Evolutionary conservation across 2,329 filamentous ascomycete genomes (phyloP), one percentile per base, ranked within the genome.

Genomic region (Aspergillus pseudoglaucus): DNA sequence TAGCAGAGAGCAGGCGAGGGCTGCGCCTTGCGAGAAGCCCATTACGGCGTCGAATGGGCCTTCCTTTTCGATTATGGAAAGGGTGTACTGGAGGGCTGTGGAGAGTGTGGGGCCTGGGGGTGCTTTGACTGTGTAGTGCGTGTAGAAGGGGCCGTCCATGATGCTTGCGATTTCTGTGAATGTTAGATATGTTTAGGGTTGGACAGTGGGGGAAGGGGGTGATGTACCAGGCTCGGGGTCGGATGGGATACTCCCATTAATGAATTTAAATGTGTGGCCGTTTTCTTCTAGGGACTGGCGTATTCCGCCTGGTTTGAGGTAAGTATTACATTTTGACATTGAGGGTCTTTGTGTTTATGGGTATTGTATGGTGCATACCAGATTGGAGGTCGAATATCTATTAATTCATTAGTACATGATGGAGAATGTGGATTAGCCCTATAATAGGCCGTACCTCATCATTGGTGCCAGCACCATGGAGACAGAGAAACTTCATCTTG

Each of bases 311-410:
- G 47, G 54, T 53, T 55, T 20, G 50, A 54, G 51, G 43, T 48
- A 47, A 35, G 12, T 23, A 27, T 30, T 12, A 12, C 9, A 10
- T 30, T 30, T 30, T 10, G 25, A 12, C 9, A 30, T 23, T 49
- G 23, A n/a, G 20, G 15, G 14, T 20, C 14, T 15, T 23, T 42
- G 15, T 20, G 22, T 22, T 14, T 42, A 20, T 25, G 6, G 8
- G 14, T 44, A 23, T 22, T 22, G 22, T 6, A 22, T 22, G 22
- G 22, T 6, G 22, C 22, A 22, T 59, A 59, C 56, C 63, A 15
- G 58, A 60, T 57, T 66, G 63, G 48, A 66, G 62, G 47, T 63
- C 60, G 47, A 66, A 64, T 42, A 66, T 65, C 63, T 65, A 47
- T 22, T n/a, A 14, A 15, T 38, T 18, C 35, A 38, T 38, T 38